These are phyloP conservation scores for Lophiotrema nucula DNA, from an alignment of 495 filamentous ascomycete species.

Conservation along the genomic window DNA sequence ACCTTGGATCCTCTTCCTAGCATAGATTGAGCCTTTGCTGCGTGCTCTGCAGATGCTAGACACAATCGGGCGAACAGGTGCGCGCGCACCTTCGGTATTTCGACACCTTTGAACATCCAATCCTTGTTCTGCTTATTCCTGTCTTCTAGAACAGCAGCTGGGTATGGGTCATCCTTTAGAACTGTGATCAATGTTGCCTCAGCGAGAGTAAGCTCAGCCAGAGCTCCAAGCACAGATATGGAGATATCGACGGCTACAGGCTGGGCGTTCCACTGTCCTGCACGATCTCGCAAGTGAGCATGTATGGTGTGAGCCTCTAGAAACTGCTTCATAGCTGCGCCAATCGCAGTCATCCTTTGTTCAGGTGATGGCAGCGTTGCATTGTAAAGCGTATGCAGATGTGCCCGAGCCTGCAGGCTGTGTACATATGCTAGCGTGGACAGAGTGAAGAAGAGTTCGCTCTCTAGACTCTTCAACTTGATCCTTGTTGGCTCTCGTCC, in stretches of 20 bases:
- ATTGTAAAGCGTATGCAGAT: conserved; percentile 57
- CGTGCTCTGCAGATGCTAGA: conserved; percentile 71
- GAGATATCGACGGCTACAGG: conserved; percentile 57
- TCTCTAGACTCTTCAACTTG: conserved; percentile 71
- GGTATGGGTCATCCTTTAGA: conserved; percentile 90
- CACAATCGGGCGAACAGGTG: conserved; percentile 84
- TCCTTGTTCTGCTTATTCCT: conserved; percentile 77
- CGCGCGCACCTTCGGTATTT: conserved; percentile 83
- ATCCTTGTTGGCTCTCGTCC: conserved; percentile 61
- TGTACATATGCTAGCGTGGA: conserved; percentile 73
- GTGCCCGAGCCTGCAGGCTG: conserved; percentile 64
- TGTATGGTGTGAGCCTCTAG: conserved; percentile 79
- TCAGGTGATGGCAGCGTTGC: conserved; percentile 60
- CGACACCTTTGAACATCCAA: conserved; percentile 88
- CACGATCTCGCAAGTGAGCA: conserved; percentile 58
- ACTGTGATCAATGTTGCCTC: conserved; percentile 89
- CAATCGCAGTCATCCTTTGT: conserved; percentile 65
- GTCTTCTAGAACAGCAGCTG: conserved; percentile 69
- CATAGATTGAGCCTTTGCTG: conserved; percentile 57
- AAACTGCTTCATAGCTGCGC: conserved; percentile 72
- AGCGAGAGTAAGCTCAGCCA: conserved; percentile 71
- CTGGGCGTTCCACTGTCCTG: conserved; percentile 40
- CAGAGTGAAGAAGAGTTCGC: conserved; percentile 77
- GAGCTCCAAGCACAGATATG: conserved; percentile 62
- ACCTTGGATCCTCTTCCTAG: conserved; percentile 52